phyloP scores from a whole-genome alignment of 176 grass and related monocot species.

The Elymus sibiricus region DNA sequence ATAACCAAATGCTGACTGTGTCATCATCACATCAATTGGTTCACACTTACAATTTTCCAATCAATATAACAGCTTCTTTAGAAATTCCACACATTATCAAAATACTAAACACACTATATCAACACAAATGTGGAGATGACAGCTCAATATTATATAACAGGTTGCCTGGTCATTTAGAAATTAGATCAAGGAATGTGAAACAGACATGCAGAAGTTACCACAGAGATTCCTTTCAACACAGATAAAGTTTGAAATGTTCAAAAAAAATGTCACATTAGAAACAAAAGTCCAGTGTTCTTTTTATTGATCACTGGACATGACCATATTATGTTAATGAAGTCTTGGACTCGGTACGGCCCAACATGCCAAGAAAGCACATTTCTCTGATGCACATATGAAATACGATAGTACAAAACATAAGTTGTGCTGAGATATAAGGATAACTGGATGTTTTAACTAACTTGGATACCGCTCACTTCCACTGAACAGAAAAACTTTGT shows the following conservation, averaged over 20 bases:
- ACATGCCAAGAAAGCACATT: not conserved
- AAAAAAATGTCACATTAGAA: not conserved
- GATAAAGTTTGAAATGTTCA: not conserved
- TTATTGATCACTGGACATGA: too few relatives aligned
- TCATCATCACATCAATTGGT: conserved; percentile 85
- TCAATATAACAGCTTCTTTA: conserved; percentile 84
- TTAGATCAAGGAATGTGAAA: conserved; percentile 8
- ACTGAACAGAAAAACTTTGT: conserved; percentile 75
- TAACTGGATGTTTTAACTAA: conserved; percentile 16
- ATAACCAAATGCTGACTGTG: conserved; percentile 46
- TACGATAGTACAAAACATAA: not conserved
- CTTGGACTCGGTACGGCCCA: too few relatives aligned
- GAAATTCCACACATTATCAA: conserved; percentile 59
- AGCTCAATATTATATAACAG: not conserved
- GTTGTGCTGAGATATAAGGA: not conserved
- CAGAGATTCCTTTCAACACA: not conserved
- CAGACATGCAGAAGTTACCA: not conserved
- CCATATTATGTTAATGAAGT: too few relatives aligned
- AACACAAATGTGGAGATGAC: not conserved
- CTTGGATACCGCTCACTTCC: conserved; percentile 92
- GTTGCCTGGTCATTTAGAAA: not conserved
- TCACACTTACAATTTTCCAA: conserved; percentile 56
- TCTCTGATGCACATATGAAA: not conserved
- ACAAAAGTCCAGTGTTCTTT: too few relatives aligned
- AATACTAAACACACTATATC: not conserved